A percentile compares a stretch with the other conserved stretches of the same genome.
Evolutionary conservation across 2,329 filamentous ascomycete species (phyloP).

Genomic region (Fusarium lyarnte): DNA sequence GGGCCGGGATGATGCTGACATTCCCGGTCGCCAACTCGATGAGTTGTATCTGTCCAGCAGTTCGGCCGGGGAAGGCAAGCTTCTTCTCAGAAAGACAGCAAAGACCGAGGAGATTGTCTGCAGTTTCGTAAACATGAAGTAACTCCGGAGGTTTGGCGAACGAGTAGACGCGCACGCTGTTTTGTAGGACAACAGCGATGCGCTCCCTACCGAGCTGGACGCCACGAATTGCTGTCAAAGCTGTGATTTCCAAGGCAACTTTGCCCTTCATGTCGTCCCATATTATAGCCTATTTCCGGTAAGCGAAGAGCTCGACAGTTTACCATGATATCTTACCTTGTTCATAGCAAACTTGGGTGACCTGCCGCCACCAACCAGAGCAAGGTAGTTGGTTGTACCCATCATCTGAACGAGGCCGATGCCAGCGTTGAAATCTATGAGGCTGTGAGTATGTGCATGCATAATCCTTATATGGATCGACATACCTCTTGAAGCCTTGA

Average conservation of each 20-base stretch:
- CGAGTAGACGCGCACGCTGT: slow-evolving; percentile 82
- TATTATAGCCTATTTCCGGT: slow-evolving; percentile 72
- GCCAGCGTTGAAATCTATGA: slow-evolving; percentile 78
- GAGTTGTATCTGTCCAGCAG: slow-evolving; percentile 86
- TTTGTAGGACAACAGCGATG: slow-evolving; percentile 83
- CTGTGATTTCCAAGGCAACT: slow-evolving; percentile 78
- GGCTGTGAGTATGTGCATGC: neutral
- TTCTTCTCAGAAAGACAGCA: slow-evolving; percentile 79
- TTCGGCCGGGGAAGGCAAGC: slow-evolving; percentile 88
- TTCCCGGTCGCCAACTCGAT: slow-evolving; percentile 81
- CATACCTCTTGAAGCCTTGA: slow-evolving; percentile 65
- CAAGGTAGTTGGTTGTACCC: slow-evolving; percentile 85
- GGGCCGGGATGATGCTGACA: slow-evolving; percentile 93
- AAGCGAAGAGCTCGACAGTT: neutral
- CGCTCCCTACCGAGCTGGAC: slow-evolving; percentile 79
- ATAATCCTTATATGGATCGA: neutral
- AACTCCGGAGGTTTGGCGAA: slow-evolving; percentile 78
- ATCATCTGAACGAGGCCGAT: slow-evolving; percentile 88
- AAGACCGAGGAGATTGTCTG: slow-evolving; percentile 83
- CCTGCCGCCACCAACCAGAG: slow-evolving; percentile 87
- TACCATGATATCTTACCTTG: slow-evolving; percentile 64
- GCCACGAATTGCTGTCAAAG: slow-evolving; percentile 81
- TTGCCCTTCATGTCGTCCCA: slow-evolving; percentile 89
- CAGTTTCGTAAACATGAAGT: slow-evolving; percentile 82
- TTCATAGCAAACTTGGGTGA: slow-evolving; percentile 87